Evolutionary conservation across 1,284 basidiomycete genomes (phyloP).

Genomic region (Trichosporon sp.): DNA sequence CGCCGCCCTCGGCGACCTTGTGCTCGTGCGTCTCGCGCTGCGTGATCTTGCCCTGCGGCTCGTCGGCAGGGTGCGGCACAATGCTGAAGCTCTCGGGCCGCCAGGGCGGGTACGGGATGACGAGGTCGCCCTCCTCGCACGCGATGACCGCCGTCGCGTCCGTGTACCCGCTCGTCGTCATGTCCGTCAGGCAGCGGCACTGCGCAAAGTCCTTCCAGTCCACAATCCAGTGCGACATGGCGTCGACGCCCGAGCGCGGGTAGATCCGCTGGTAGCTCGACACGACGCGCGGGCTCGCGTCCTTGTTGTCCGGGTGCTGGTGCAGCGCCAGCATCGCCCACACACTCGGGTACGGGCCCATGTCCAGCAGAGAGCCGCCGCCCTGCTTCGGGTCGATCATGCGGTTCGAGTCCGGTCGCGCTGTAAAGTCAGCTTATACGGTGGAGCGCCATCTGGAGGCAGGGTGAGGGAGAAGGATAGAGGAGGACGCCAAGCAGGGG

Average conservation of each 20-base stretch:
- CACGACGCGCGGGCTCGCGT: conserved; percentile 56
- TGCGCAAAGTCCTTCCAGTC: conserved; percentile 56
- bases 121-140: conserved; percentile 40
- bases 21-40: conserved; percentile 53
- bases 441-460: too few relatives aligned
- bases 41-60: conserved; percentile 47
- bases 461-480: too few relatives aligned
- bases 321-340: conserved; percentile 78
- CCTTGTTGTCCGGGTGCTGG: conserved; percentile 62
- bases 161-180: conserved; percentile 24
- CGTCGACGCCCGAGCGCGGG: conserved; percentile 73
- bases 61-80: conserved; percentile 56
- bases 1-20: conserved; percentile 54
- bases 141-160: conserved; percentile 32
- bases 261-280: conserved; percentile 50
- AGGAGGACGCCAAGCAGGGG: not conserved
- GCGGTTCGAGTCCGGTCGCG: conserved; percentile 54
- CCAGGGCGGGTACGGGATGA: conserved; percentile 36
- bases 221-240: conserved; percentile 68
- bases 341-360: conserved; percentile 75
- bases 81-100: conserved; percentile 30
- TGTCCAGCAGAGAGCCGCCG: conserved; percentile 78
- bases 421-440: conserved; percentile 11
- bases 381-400: conserved; percentile 75
- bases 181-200: conserved; percentile 33